A percentile compares a stretch with the other conserved stretches of the same genome.
Evolutionary conservation across 129 eudicot genomes (phyloP).

Genomic region (Centella asiatica): DNA sequence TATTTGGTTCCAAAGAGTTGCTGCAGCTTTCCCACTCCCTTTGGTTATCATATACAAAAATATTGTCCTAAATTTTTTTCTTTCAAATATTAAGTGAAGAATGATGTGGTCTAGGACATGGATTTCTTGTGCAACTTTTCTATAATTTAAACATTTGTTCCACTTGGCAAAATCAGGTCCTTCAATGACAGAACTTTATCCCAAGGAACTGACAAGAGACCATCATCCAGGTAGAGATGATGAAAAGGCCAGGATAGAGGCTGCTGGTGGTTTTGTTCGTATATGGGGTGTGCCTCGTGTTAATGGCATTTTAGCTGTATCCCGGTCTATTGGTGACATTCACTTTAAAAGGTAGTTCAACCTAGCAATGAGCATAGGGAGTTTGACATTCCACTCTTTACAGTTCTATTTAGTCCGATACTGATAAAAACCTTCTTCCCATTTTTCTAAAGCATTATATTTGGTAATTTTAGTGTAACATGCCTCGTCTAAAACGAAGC

Average conservation of each 20-base stretch:
- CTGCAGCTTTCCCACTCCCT: too few relatives aligned
- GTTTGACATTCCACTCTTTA: background rate
- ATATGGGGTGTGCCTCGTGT: conserved; percentile 56
- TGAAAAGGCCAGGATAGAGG: conserved; percentile 53
- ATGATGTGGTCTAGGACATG: background rate
- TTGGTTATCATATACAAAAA: too few relatives aligned
- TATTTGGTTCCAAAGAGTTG: background rate
- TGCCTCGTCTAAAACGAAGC: background rate
- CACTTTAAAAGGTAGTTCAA: conserved; percentile 40
- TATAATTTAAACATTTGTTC: background rate
- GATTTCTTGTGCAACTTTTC: background rate
- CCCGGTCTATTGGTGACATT: conserved; percentile 70
- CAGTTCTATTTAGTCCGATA: too few relatives aligned
- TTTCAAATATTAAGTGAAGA: too few relatives aligned
- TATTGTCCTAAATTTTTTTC: too few relatives aligned
- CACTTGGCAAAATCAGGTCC: conserved; percentile 11
- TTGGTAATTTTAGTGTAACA: too few relatives aligned
- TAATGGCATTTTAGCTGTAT: conserved; percentile 53
- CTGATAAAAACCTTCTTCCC: too few relatives aligned
- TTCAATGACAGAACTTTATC: conserved; percentile 6
- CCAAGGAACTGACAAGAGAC: conserved; percentile 54
- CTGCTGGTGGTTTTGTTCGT: conserved; percentile 52
- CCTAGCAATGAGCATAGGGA: background rate
- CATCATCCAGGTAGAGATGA: conserved; percentile 76
- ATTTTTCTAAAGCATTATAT: too few relatives aligned